Evolutionary conservation across 2,329 filamentous ascomycete species (phyloP).

Genomic region (Colletotrichum scovillei): DNA sequence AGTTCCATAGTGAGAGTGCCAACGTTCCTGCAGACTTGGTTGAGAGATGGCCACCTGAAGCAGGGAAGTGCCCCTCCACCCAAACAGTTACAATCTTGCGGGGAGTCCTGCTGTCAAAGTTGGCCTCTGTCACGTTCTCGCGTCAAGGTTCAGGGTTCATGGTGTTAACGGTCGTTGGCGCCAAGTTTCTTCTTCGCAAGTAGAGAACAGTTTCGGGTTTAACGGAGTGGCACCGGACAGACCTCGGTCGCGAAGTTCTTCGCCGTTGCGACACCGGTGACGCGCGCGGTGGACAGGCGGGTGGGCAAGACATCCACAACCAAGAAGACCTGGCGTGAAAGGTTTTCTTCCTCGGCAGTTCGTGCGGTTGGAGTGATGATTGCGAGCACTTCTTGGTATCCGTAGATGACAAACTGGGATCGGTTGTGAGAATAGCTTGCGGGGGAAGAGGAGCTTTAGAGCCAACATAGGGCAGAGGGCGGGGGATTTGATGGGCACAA

Average conservation of each 20-base stretch:
- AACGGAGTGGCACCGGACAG: constrained; percentile 10
- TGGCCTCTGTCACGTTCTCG: background rate
- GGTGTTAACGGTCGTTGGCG: background rate
- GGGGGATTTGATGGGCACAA: constrained; percentile 11
- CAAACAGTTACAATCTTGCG: background rate
- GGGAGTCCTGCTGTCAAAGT: background rate
- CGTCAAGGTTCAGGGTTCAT: background rate
- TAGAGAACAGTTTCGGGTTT: background rate
- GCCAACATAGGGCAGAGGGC: background rate
- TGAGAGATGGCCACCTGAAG: background rate
- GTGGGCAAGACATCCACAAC: background rate
- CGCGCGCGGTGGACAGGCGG: background rate
- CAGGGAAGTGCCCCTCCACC: background rate
- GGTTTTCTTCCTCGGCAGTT: background rate
- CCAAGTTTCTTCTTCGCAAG: background rate
- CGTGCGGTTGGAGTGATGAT: background rate
- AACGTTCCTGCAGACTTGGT: background rate
- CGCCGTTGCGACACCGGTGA: background rate
- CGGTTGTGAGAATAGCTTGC: background rate
- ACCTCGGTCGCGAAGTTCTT: constrained; percentile 16
- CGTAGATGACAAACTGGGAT: background rate
- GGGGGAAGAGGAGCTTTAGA: constrained; percentile 8
- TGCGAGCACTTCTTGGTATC: background rate
- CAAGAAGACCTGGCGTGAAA: background rate
- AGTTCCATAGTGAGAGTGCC: background rate